Conservation (phyloP, 768 basidiomycete species). For the Rhodotorula graminis region DNA sequence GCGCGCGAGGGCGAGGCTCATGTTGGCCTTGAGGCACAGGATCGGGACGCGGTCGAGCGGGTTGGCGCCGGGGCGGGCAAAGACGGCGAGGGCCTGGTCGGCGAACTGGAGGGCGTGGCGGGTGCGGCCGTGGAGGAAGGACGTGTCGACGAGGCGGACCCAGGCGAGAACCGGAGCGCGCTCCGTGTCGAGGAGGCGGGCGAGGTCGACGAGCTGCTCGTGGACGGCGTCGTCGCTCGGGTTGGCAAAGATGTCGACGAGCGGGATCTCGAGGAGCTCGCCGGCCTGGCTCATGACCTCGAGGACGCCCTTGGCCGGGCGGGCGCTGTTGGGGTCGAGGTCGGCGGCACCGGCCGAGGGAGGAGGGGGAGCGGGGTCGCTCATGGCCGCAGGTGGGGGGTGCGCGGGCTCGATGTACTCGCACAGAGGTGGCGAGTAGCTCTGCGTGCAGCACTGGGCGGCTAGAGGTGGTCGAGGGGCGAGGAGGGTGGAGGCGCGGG, state of each 20-base stretch:
- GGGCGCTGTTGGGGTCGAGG: neutral
- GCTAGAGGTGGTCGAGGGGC: no score
- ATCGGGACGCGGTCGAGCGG: constrained; percentile 58
- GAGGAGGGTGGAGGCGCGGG: no score
- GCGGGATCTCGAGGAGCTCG: constrained; percentile 83
- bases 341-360: no score
- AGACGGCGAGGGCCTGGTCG: constrained; percentile 48
- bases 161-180: constrained; percentile 69
- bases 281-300: constrained; percentile 42
- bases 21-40: constrained; percentile 76
- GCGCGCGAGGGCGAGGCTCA: constrained; percentile 72
- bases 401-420: no score
- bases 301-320: neutral
- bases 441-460: no score
- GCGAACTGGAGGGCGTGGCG: constrained; percentile 57
- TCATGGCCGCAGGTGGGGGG: no score
- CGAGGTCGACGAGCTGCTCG: constrained; percentile 39
- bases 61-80: neutral
- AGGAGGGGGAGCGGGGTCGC: no score
- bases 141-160: constrained; percentile 48
- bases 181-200: constrained; percentile 66
- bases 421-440: no score
- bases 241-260: constrained; percentile 75
- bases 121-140: constrained; percentile 42
- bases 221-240: constrained; percentile 59